Evolutionary conservation across 2,329 filamentous ascomycete genomes (phyloP), one percentile per base, ranked within the genome.

Genomic region (Penicillium oxalicum): DNA sequence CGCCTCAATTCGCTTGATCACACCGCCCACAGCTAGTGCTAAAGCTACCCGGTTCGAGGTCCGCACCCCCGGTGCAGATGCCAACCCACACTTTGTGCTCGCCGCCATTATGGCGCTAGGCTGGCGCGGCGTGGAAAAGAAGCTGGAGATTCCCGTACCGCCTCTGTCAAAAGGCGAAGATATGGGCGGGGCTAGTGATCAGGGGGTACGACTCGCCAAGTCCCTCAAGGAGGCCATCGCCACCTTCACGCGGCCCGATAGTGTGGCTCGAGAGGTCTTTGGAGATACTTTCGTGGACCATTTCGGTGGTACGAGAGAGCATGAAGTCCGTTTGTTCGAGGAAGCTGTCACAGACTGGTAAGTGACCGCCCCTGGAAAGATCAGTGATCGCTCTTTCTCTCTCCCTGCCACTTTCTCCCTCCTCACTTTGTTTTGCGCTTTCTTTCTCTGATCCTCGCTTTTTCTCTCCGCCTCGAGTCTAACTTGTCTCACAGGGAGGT

Each of bases 261-360:
- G 91, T 66, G 77, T 97, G 12, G 93, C 93, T n/a, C 79, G 93
- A 49, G 88, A 97, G 66, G 87, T 95, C 0, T 88, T 98, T 69
- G 93, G 93, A 0, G 87, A 97, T 67, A 87, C 86, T 7, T 98
- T 98, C 71, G 93, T 98, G 3, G 91, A 97, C 12, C 93, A 97
- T 69, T 98, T 85, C 73, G 88, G 85, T 9, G 93, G 93, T 12
- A 95, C 91, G 13, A 80, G 93, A 55, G 86, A 95, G 68, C 91
- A 98, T 70, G 93, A 98, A 71, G 79, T 93, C 50, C 76, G 87
- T 52, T 71, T 95, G 18, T 98, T 88, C 86, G 91, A 97, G 61
- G 91, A 97, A 68, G 91, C 91, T 2, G 91, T 97, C 5, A 97
- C 93, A 18, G 93, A 97, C 69, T 97, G 91, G 90, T 91, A 77